Evolutionary conservation across 305 asterid species (phyloP).

Genomic region (Striga hermonthica): DNA sequence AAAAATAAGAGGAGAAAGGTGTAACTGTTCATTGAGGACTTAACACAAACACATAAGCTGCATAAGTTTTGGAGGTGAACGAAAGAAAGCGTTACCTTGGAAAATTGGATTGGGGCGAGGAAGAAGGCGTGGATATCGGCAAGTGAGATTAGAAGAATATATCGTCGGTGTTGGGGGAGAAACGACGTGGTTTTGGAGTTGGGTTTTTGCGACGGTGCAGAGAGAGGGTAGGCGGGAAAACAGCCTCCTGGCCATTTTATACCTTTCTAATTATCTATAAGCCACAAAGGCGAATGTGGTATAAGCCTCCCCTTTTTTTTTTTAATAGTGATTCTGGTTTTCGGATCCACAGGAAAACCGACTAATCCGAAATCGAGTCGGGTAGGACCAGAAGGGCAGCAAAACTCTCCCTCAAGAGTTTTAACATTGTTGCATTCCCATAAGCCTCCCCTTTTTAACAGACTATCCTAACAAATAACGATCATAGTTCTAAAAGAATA

Average conservation of each 20-base stretch:
- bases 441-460: too few relatives aligned
- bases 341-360: too few relatives aligned
- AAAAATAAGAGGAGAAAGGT: background rate
- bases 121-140: conserved; percentile 7
- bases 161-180: conserved; percentile 10
- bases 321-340: too few relatives aligned
- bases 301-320: too few relatives aligned
- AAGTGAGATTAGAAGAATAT: conserved; percentile 27
- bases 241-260: conserved; percentile 44
- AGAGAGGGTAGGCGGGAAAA: conserved; percentile 44
- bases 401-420: too few relatives aligned
- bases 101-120: conserved; percentile 23
- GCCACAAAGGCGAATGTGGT: too few relatives aligned
- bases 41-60: conserved; percentile 41
- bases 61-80: conserved; percentile 12
- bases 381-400: too few relatives aligned
- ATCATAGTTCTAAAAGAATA: too few relatives aligned
- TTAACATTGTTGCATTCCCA: too few relatives aligned
- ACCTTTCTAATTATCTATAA: too few relatives aligned
- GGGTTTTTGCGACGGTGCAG: conserved; percentile 33
- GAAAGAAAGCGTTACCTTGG: conserved; percentile 37
- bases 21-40: conserved; percentile 27
- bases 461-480: too few relatives aligned
- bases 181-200: conserved; percentile 16
- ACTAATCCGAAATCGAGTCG: too few relatives aligned